Conservation (phyloP, 768 basidiomycete genomes). For the Termitomyces sp. region DNA sequence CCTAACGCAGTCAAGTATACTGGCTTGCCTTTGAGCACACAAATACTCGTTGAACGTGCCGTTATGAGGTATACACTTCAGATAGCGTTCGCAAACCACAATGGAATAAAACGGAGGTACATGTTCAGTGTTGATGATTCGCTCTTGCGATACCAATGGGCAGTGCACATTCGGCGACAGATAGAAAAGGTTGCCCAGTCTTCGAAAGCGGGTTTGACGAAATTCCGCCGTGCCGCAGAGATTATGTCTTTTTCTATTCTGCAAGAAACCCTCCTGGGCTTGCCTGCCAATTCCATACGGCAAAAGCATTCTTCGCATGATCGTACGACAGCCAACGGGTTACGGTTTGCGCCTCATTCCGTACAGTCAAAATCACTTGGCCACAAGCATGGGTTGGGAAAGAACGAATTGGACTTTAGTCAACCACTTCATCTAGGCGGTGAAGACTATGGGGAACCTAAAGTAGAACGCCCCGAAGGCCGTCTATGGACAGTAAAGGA, state of each 20-base stretch:
- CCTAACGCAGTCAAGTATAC: conserved; percentile 78
- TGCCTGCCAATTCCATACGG: conserved; percentile 9
- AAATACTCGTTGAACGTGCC: conserved; percentile 78
- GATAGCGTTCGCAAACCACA: conserved; percentile 71
- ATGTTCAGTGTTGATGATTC: conserved; percentile 92
- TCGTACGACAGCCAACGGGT: conserved; percentile 13
- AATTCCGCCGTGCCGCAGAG: conserved; percentile 63
- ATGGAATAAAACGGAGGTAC: conserved; percentile 72
- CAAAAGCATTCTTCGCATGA: conserved; percentile 25
- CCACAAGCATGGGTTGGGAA: conserved; percentile 56
- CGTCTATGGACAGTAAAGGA: conserved; percentile 77
- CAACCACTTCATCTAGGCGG: conserved; percentile 9
- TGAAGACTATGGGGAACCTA: conserved; percentile 9
- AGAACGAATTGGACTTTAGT: conserved; percentile 53
- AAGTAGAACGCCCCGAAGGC: conserved; percentile 30
- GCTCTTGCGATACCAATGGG: conserved; percentile 70
- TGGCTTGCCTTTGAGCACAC: conserved; percentile 73
- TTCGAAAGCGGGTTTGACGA: conserved; percentile 31
- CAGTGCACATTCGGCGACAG: conserved; percentile 57
- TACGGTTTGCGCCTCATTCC: conserved; percentile 28
- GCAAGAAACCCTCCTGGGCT: conserved; percentile 72
- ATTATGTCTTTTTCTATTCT: conserved; percentile 77
- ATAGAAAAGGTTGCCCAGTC: conserved; percentile 45
- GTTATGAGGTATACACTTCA: conserved; percentile 99
- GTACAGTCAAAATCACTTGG: conserved; percentile 67